These are phyloP conservation scores for Magnusiomyces paraingens DNA, from an alignment of 1,139 yeast species.

Conservation along the genomic window DNA sequence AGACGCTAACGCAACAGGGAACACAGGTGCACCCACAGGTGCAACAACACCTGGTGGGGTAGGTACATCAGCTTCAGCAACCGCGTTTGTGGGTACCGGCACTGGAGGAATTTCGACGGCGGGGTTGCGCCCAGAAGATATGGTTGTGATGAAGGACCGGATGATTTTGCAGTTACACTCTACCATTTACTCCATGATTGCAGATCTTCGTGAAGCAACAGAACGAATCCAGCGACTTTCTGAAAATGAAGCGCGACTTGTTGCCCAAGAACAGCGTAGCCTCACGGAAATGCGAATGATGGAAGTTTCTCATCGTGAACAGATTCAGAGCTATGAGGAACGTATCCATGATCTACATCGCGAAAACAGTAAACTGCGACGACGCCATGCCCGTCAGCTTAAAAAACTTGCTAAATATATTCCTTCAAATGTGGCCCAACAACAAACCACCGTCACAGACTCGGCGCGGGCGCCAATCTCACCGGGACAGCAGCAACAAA, in stretches of 20 bases:
- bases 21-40: too few relatives aligned
- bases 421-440: neutral
- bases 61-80: too few relatives aligned
- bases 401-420: conserved; percentile 1
- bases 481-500: too few relatives aligned
- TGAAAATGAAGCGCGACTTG: neutral
- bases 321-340: neutral
- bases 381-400: neutral
- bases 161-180: conserved; percentile 5
- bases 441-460: too few relatives aligned
- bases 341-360: neutral
- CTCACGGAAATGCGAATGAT: conserved; percentile 1
- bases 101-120: too few relatives aligned
- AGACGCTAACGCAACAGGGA: too few relatives aligned
- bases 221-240: neutral
- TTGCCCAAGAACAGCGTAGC: conserved; percentile 2
- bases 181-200: conserved; percentile 1
- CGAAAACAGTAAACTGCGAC: neutral
- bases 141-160: conserved; percentile 3
- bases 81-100: too few relatives aligned
- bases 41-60: too few relatives aligned
- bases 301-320: conserved; percentile 6
- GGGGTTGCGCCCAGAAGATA: neutral
- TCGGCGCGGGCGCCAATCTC: too few relatives aligned
- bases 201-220: neutral